These are phyloP conservation scores for Penicillium paradoxum DNA, from an alignment of 495 filamentous ascomycete species.

Conservation along the genomic window DNA sequence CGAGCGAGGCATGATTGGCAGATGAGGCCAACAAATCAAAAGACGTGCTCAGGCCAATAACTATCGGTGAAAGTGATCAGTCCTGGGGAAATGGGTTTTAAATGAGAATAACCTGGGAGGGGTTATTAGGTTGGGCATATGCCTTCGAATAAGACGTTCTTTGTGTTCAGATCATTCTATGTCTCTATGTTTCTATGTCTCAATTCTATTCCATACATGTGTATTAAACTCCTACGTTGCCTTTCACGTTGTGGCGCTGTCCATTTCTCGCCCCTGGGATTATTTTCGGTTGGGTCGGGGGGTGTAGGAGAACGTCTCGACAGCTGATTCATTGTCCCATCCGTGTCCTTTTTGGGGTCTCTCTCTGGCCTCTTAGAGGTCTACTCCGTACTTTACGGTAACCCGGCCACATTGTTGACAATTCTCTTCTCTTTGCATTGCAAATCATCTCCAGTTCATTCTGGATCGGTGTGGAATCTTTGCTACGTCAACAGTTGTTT, in stretches of 20 bases:
- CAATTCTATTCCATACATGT: no score
- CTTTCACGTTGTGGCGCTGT: neutral
- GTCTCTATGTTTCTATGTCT: neutral
- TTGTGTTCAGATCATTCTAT: neutral
- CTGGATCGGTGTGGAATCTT: slow-evolving; percentile 20
- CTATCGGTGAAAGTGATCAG: slow-evolving; percentile 1
- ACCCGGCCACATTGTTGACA: neutral
- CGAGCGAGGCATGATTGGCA: slow-evolving; percentile 5
- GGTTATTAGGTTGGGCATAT: slow-evolving; percentile 1
- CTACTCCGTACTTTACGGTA: neutral
- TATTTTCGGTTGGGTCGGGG: neutral
- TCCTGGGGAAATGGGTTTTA: neutral
- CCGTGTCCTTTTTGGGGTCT: neutral
- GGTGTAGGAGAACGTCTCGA: neutral
- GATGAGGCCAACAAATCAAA: slow-evolving; percentile 6
- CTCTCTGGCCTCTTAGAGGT: neutral
- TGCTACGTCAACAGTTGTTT: slow-evolving; percentile 13
- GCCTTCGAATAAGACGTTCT: neutral
- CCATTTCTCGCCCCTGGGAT: neutral
- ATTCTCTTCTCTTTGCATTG: neutral
- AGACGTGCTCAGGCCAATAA: slow-evolving; percentile 3
- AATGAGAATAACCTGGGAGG: neutral
- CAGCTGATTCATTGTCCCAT: neutral
- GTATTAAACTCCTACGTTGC: neutral
- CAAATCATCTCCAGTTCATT: slow-evolving; percentile 17